Percentiles rank a stretch among this genome's conserved stretches.
Conservation (phyloP, 495 filamentous ascomycete species). For the Penicillium odoratum region DNA sequence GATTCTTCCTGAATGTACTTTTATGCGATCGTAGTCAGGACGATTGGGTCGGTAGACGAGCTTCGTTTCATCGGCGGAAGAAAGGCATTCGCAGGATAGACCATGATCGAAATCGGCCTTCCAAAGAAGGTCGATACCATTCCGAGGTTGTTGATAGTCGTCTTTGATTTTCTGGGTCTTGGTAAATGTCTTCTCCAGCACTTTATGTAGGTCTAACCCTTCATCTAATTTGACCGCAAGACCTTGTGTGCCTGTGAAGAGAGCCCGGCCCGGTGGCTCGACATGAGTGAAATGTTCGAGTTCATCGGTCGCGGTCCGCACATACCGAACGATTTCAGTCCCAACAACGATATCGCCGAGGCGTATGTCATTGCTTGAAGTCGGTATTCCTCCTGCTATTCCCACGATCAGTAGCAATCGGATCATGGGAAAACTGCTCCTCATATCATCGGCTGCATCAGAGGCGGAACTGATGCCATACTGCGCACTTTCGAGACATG, state of each 20-base stretch:
- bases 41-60: not conserved
- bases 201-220: not conserved
- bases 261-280: not conserved
- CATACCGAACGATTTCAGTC: not conserved
- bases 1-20: not conserved
- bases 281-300: not conserved
- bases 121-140: not conserved
- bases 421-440: slow-evolving; percentile 5
- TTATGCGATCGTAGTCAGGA: slow-evolving; percentile 1
- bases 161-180: slow-evolving; percentile 6
- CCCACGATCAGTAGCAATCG: not conserved
- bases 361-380: not conserved
- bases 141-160: not conserved
- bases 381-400: not conserved
- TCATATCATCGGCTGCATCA: slow-evolving; percentile 4
- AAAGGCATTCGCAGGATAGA: slow-evolving; percentile 1
- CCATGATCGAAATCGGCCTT: not conserved
- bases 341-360: slow-evolving; percentile 1
- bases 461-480: not conserved
- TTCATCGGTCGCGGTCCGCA: not conserved
- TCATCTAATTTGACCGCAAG: not conserved
- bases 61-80: not conserved
- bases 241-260: not conserved
- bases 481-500: slow-evolving; percentile 1
- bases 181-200: not conserved